Base-by-base conservation (phyloP, 768 basidiomycete species). In the Mycena amicta region DNA sequence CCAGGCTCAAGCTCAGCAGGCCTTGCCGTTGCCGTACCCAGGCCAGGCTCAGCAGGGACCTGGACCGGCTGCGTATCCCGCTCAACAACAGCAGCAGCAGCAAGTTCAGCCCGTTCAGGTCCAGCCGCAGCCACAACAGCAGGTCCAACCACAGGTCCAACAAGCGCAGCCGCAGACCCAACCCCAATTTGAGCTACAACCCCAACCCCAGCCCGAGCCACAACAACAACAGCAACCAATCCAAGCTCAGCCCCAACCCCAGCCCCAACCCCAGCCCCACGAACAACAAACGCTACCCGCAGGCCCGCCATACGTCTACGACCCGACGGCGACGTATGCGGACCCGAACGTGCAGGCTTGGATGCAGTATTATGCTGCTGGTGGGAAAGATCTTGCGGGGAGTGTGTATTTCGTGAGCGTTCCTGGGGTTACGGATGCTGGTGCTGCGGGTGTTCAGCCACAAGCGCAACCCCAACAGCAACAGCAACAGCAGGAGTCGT, bases 281-380 rank as follows among this genome's bases (percentile, higher is more conserved):
- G 52, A 53, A 29, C 54, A 53, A 27, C 53, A 65, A 22, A 61
- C 66, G n/a, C 25, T 50, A 31, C 59, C 55, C 22, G 40, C 64
- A 15, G 78, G 79, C n/a, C 78, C 80, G 20, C 83, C 84, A 16
- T 80, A 80, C 67, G 68, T 76, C 8, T 93, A 81, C 66, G 84
- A 92, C 62, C 88, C 90, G 3, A 79, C 76, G 27, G 74, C 77
- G 50, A 85, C 84, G 22, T 94, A 94, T 64, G 72, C 84, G 16
- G 92, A 94, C 69, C 83, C 85, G 54, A 92, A 92, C 61, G 90
- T 87, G 22, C 91, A 93, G 68, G 89, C 89, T 0, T 93, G 92
- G 92, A 92, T 90, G 5, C 82, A 86, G 63, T 94, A 94, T 71
- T 93, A 93, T 68, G 86, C 87, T 0, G 83, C 87, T 58, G 92